Evolutionary conservation across 129 eudicot species (phyloP).

Genomic region (Artemisia argyi): DNA sequence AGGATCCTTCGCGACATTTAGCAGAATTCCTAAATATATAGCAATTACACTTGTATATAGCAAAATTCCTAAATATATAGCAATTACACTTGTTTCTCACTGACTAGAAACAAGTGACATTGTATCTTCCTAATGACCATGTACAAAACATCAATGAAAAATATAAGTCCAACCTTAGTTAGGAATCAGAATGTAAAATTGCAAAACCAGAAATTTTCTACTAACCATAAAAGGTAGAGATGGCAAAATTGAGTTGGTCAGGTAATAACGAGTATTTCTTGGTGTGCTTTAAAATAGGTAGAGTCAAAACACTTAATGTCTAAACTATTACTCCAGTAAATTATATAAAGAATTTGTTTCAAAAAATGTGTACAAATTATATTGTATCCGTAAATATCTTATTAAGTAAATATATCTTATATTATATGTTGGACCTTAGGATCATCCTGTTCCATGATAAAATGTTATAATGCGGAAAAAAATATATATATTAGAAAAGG

Average conservation of each 20-base stretch:
- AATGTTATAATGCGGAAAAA: not conserved
- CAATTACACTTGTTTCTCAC: too few relatives aligned
- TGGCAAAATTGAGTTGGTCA: not conserved
- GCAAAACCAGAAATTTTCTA: too few relatives aligned
- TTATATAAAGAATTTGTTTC: too few relatives aligned
- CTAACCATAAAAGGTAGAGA: too few relatives aligned
- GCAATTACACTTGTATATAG: constrained; percentile 33
- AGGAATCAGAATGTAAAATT: not conserved
- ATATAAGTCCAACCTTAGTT: constrained; percentile 14
- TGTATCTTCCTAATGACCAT: constrained; percentile 72
- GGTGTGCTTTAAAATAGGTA: too few relatives aligned
- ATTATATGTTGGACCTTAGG: constrained; percentile 66
- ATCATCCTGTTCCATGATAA: constrained; percentile 63
- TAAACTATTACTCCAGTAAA: too few relatives aligned
- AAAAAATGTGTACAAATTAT: too few relatives aligned
- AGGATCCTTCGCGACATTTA: constrained; percentile 89
- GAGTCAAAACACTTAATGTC: too few relatives aligned
- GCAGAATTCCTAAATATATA: constrained; percentile 77
- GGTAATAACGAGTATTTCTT: too few relatives aligned
- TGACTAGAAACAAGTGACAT: constrained; percentile 75
- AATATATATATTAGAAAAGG: not conserved
- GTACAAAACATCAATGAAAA: not conserved
- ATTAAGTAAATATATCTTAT: not conserved
- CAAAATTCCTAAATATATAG: too few relatives aligned
- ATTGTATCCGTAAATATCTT: not conserved